These are phyloP conservation scores for Ottelia alismoides DNA, from an alignment of 106 monocot genomes.

Conservation along the genomic window DNA sequence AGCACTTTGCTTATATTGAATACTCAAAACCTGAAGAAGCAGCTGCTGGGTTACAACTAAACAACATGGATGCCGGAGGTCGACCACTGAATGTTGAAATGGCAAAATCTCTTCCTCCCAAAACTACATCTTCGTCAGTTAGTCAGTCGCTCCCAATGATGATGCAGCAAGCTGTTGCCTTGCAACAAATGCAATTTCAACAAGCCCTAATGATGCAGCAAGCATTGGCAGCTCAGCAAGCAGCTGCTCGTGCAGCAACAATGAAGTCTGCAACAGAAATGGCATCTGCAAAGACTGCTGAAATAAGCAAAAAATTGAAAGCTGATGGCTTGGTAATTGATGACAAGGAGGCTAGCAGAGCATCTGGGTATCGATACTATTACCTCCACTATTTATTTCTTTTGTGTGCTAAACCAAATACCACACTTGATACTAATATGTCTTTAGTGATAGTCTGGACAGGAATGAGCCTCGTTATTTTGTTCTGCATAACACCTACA, in stretches of 20 bases:
- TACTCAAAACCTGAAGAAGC: conserved; percentile 94
- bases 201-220: conserved; percentile 97
- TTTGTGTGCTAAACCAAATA: not conserved
- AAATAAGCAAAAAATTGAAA: conserved; percentile 91
- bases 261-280: conserved; percentile 99
- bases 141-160: conserved; percentile 53
- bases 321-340: conserved; percentile 52
- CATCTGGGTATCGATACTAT: conserved; percentile 45
- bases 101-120: conserved; percentile 88
- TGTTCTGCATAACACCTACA: not conserved
- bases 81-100: conserved; percentile 94
- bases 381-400: not conserved
- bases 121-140: conserved; percentile 29
- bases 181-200: conserved; percentile 99
- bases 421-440: not conserved
- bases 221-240: conserved; percentile 71
- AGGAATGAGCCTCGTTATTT: not conserved
- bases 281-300: conserved; percentile 89
- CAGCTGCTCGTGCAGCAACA: conserved; percentile 83
- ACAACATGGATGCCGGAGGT: conserved; percentile 94
- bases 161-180: conserved; percentile 95
- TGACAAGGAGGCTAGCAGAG: conserved; percentile 37
- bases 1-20: conserved; percentile 93
- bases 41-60: conserved; percentile 69
- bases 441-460: not conserved